Base-by-base conservation (phyloP, 1,284 basidiomycete genomes). In the Golubevia pallescens region DNA sequence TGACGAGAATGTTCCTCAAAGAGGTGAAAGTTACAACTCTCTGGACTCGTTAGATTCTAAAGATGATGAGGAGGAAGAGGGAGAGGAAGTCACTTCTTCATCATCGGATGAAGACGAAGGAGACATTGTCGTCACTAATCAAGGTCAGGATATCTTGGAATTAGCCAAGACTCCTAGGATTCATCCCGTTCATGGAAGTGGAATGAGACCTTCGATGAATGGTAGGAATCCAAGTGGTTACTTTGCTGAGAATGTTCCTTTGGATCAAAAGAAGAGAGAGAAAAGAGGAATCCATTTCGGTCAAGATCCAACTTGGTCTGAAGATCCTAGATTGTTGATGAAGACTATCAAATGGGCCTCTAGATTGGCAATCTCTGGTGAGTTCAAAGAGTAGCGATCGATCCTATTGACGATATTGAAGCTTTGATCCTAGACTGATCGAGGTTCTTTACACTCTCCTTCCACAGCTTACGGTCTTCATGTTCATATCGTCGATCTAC, bases 341-440 rank as follows among this genome's bases (percentile, higher is more conserved):
- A 68, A 70, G 23, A 84, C 74, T 7, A 74, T 84, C 69, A 80
- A 80, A 58, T 83, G 81, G 80, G 80, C 78, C 16, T 71, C 75
- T n/a, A 75, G 78, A n/a, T 70, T 84, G 24, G 77, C 81, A 14
- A 80, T 84, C 60, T 2, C 34, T 42, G n/a, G 28, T 42, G n/a
- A 34, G n/a, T 20, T 2, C 57, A 38, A 38, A 38, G 10, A 10
- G 34, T 38, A 4, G 34, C 3, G 34, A 10, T 58, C 57, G 8
- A 2, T n/a, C 57, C 42, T 5, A 20, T 24, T 58, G 57, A 5
- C n/a, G n/a, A n/a, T n/a, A n/a, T n/a, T n/a, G n/a, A n/a, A n/a
- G n/a, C n/a, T n/a, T n/a, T n/a, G n/a, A n/a, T n/a, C n/a, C n/a
- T n/a, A n/a, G n/a, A n/a, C n/a, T n/a, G n/a, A n/a, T n/a, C n/a